Percentiles rank a stretch among this genome's conserved stretches.
These are phyloP conservation scores for Rosellinia necatrix DNA, from an alignment of 2,329 filamentous ascomycete genomes.

Conservation along the genomic window DNA sequence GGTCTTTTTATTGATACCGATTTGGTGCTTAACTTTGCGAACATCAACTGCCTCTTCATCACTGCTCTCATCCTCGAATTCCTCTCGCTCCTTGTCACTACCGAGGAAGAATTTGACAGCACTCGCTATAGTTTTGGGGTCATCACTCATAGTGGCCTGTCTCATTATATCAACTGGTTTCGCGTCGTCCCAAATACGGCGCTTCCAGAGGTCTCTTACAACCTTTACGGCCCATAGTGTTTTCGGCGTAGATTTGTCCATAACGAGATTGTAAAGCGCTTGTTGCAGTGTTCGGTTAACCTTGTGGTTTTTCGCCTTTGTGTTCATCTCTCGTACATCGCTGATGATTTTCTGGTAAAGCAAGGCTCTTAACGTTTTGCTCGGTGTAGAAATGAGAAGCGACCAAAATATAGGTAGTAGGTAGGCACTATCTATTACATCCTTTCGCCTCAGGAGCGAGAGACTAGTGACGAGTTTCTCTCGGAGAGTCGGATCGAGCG, in stretches of 20 bases:
- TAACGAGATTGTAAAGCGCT: conserved; percentile 88
- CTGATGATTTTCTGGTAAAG: conserved; percentile 87
- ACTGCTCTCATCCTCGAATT: conserved; percentile 85
- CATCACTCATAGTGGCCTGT: conserved; percentile 83
- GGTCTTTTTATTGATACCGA: conserved; percentile 93
- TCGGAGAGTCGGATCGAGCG: conserved; percentile 80
- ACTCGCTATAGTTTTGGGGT: conserved; percentile 88
- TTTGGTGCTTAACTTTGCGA: conserved; percentile 79
- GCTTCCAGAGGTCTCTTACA: conserved; percentile 93
- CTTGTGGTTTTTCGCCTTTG: conserved; percentile 85
- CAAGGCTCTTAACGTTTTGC: conserved; percentile 82
- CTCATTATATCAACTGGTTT: conserved; percentile 99
- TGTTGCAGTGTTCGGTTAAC: conserved; percentile 93
- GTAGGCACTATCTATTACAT: conserved; percentile 82
- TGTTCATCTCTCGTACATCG: conserved; percentile 86
- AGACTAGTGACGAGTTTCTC: conserved; percentile 95
- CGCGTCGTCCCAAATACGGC: conserved; percentile 93
- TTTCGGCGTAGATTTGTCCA: conserved; percentile 82
- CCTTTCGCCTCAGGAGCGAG: conserved; percentile 86
- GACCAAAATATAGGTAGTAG: conserved; percentile 93
- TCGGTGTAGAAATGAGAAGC: conserved; percentile 87
- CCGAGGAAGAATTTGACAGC: conserved; percentile 94
- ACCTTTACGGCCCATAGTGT: conserved; percentile 96
- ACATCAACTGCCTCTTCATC: conserved; percentile 82
- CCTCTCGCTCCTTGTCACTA: conserved; percentile 93